These are phyloP conservation scores for Panaeolus cyanescens DNA, from an alignment of 768 basidiomycete species.

Conservation along the genomic window DNA sequence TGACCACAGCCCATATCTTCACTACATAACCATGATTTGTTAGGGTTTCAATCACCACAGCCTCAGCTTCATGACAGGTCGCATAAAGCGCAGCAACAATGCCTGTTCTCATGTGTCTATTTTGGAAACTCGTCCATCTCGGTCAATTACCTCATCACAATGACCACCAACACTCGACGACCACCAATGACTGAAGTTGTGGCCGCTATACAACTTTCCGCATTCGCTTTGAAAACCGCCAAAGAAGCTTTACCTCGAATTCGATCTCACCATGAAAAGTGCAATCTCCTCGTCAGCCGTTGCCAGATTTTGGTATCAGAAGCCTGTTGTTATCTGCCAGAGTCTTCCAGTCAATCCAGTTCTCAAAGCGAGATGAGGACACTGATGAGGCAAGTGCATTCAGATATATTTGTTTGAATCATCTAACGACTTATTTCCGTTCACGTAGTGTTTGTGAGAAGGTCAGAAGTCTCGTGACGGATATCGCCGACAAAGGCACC, in stretches of 20 bases:
- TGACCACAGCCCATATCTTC: too few relatives aligned
- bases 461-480: constrained; percentile 1
- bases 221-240: neutral
- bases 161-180: neutral
- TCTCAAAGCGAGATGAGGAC: neutral
- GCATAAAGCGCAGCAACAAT: neutral
- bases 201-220: neutral
- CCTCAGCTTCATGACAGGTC: neutral
- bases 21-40: too few relatives aligned
- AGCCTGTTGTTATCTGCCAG: neutral
- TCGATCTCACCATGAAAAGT: neutral
- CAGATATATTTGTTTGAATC: neutral
- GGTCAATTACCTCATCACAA: constrained; percentile 2
- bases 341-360: neutral
- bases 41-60: too few relatives aligned
- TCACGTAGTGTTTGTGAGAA: neutral
- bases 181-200: neutral
- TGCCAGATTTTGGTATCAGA: neutral
- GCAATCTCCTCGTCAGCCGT: neutral
- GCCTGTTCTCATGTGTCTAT: neutral
- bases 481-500: constrained; percentile 2
- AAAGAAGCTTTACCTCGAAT: neutral
- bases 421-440: neutral
- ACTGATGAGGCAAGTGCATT: neutral
- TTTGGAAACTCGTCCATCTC: neutral